phyloP scores from a whole-genome alignment of 768 basidiomycete genomes.

The Suillus tomentosus region DNA sequence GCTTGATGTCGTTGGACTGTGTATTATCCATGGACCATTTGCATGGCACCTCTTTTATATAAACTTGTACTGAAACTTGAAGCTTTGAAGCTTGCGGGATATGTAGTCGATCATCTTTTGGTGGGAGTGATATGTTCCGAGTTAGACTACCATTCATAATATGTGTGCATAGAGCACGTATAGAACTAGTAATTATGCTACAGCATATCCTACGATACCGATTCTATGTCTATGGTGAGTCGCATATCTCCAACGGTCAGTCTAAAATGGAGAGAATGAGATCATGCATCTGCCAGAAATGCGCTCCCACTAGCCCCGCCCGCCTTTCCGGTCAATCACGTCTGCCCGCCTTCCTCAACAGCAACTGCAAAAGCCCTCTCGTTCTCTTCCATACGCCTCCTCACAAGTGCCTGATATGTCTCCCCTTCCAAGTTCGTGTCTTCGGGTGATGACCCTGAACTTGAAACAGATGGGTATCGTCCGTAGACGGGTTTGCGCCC shows the following conservation, averaged over 20 bases:
- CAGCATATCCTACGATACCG: background rate
- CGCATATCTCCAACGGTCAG: background rate
- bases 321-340: background rate
- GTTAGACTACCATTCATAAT: background rate
- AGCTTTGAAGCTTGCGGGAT: slow-evolving; percentile 21
- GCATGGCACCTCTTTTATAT: slow-evolving; percentile 35
- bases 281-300: background rate
- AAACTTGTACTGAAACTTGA: slow-evolving; percentile 20
- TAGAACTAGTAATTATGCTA: background rate
- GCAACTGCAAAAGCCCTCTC: background rate
- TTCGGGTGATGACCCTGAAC: background rate
- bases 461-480: slow-evolving; percentile 48
- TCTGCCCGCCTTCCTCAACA: background rate
- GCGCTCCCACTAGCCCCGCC: background rate
- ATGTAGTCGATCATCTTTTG: background rate
- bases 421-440: slow-evolving; percentile 20
- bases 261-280: background rate
- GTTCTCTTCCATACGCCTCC: slow-evolving; percentile 1
- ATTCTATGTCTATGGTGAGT: background rate
- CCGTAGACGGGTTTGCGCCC: slow-evolving; percentile 50
- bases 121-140: background rate
- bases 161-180: background rate
- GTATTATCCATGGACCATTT: slow-evolving; percentile 4
- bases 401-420: slow-evolving; percentile 22
- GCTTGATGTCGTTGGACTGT: background rate